These are phyloP conservation scores for Saccharomyces hybrid DNA, from an alignment of 1,139 yeast species.

Conservation along the genomic window DNA sequence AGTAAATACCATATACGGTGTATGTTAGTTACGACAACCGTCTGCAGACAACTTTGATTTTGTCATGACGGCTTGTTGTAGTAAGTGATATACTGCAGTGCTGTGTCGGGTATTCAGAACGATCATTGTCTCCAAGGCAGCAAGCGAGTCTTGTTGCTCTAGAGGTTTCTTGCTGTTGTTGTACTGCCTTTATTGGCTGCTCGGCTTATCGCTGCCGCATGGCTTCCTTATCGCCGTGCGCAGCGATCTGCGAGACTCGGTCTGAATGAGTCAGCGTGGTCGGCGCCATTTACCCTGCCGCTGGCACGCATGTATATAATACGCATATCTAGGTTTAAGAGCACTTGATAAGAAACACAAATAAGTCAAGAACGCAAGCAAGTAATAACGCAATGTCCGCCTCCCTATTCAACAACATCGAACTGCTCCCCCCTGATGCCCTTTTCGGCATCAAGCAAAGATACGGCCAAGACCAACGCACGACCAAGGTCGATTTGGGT, in stretches of 20 bases:
- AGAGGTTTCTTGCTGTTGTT: no score
- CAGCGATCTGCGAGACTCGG: background rate
- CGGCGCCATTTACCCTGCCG: background rate
- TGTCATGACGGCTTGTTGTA: no score
- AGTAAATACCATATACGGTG: no score
- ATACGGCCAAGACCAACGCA: constrained; percentile 53
- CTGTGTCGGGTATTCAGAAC: no score
- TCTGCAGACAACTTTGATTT: no score
- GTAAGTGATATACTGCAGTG: no score
- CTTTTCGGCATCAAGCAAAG: constrained; percentile 78
- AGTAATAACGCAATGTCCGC: constrained; percentile 12
- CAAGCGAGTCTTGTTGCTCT: no score
- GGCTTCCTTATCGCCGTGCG: background rate
- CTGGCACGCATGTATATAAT: background rate
- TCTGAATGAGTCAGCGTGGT: background rate
- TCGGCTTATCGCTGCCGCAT: background rate
- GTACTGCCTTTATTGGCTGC: background rate
- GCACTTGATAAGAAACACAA: background rate
- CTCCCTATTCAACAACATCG: constrained; percentile 38
- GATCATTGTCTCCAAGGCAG: no score
- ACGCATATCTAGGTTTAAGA: background rate
- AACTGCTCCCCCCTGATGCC: constrained; percentile 67
- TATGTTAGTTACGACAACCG: no score
- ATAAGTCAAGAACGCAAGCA: background rate
- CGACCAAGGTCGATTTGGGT: constrained; percentile 71